Evolutionary conservation across 2,329 filamentous ascomycete species (phyloP), one percentile per base, ranked within the genome.

Genomic region (Cytospora schulzeri): DNA sequence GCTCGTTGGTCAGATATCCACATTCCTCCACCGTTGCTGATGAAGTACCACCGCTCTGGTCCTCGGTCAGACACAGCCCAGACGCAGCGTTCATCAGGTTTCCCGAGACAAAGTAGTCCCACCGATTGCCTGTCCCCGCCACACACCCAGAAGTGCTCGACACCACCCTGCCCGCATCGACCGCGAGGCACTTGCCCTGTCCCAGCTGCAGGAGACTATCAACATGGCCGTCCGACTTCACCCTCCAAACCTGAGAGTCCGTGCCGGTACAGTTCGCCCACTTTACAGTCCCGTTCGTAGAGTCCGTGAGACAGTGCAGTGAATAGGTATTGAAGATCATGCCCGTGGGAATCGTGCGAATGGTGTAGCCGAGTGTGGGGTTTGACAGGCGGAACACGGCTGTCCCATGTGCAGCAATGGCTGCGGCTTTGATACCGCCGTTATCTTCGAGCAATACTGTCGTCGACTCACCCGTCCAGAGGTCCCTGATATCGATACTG

Each of bases 321-420:
- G 79, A 80, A 26, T 75, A 77, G 0, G 80, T 81, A 68, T 83
- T 82, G 71, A 83, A 81, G 57, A 83, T 77, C 69, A 80, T 76
- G 5, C 81, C 81, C 0, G 80, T 83, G 0, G 81, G 79, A 11
- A 73, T 75, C 12, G 74, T 69, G 24, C 68, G 67, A 22, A 68
- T 67, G 41, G 63, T 60, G 22, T 56, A 72, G 22, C 70, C 68
- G 6, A 63, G 51, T 3, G 73, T 70, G n/a, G 64, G 60, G 24
- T 72, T 67, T 7, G 77, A 75, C 38, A 83, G 71, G 48, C 80
- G 75, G 66, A 77, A 78, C 15, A 83, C 77, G 9, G 71, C 75
- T 1, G 79, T 80, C 52, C 78, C 77, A 57, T 79, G 79, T 0
- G 71, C 70, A 1, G 71, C 70, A 5, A 81, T 65, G n/a, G 66